Evolutionary conservation across 768 basidiomycete genomes (phyloP), one percentile per base, ranked within the genome.

Genomic region (Rubroboletus satanas): DNA sequence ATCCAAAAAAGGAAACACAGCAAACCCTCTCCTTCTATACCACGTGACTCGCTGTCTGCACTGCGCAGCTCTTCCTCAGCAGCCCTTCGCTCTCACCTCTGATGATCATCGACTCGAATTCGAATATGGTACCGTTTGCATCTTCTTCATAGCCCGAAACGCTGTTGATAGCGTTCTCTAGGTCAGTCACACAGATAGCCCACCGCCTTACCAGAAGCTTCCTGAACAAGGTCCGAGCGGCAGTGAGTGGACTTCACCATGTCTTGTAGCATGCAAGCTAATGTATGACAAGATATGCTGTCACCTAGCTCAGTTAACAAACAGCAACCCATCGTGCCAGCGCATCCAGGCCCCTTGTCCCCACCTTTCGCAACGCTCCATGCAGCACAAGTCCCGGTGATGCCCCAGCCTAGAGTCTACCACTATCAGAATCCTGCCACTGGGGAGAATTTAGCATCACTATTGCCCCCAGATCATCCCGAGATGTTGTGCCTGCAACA

Each of bases 401-500:
- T 73, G 61, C 60, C 63, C 28, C 61, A 75, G 43, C 82, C 84
- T 8, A 77, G 73, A 4, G 75, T 90, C 6, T 88, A 85, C 66
- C 80, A 87, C 71, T 91, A 90, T 67, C 69, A 79, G 51, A 82
- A 88, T 67, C 84, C 87, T 2, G 26, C 42, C 1, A 88, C 84
- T 0, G 78, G 81, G 7, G 77, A 87, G 44, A 74, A 75, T 18
- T 56, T 87, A 29, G 75, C 81, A 2, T 86, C 90, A 0, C 68
- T 85, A 4, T 74, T 90, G 2, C 86, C 90, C 0, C 91, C 91
- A 1, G 76, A 81, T 55, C 86, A 93, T 64, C 91, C 90, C 0
- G 83, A 90, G 71, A 93, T 92, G 90, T 62, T 88, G 29, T 93
- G 91, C 63, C 70, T 93, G n/a, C 91, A 92, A 66, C 67, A 79